phyloP scores from a whole-genome alignment of 805 yeast species.

The Pichia scutulata region DNA sequence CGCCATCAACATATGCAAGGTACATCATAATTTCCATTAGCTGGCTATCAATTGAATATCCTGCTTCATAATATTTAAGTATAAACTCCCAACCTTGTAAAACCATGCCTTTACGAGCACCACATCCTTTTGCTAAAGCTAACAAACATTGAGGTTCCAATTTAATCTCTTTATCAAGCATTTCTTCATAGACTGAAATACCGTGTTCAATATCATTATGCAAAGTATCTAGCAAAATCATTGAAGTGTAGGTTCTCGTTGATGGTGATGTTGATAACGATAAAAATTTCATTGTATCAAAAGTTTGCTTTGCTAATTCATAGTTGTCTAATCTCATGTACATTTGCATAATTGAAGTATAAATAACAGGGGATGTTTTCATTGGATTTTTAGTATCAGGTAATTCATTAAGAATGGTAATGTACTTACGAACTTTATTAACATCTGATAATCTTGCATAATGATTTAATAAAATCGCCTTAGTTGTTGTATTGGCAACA shows the following conservation, averaged over 20 bases:
- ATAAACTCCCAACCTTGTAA: conserved; percentile 73
- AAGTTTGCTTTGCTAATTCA: conserved; percentile 60
- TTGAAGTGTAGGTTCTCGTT: conserved; percentile 56
- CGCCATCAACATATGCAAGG: conserved; percentile 76
- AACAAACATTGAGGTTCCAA: conserved; percentile 42
- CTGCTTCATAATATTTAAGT: conserved; percentile 46
- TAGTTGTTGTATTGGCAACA: conserved; percentile 32
- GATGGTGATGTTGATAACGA: conserved; percentile 63
- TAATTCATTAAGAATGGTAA: conserved; percentile 24
- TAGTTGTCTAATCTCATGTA: conserved; percentile 46
- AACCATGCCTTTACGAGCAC: conserved; percentile 40
- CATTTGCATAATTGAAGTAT: conserved; percentile 53
- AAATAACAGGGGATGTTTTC: conserved; percentile 28
- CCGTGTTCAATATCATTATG: conserved; percentile 65
- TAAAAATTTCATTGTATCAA: conserved; percentile 79
- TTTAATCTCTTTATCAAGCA: conserved; percentile 30
- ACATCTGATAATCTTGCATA: conserved; percentile 34
- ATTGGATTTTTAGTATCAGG: conserved; percentile 12
- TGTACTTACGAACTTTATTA: conserved; percentile 32
- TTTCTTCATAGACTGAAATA: conserved; percentile 66
- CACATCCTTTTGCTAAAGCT: conserved; percentile 62
- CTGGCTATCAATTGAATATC: conserved; percentile 29
- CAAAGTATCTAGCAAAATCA: conserved; percentile 59
- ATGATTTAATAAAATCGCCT: conserved; percentile 37
- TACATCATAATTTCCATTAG: conserved; percentile 65